Conservation (phyloP, 345 rosid genomes). For the Citrus mangshanensis region DNA sequence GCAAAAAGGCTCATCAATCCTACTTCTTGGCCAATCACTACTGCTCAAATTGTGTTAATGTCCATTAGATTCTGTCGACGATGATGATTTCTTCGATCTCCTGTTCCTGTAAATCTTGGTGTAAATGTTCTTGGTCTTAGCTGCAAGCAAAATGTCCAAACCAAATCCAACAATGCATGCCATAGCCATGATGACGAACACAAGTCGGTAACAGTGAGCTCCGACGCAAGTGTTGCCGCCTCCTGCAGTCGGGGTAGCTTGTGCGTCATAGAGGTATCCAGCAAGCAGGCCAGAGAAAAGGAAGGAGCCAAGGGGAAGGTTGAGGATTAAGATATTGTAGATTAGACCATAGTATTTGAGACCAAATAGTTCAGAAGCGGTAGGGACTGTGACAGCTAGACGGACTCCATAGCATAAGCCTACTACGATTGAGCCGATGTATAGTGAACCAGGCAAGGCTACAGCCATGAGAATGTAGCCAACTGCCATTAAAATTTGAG, state of each 20-base stretch:
- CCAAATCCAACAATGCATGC: conserved; percentile 65
- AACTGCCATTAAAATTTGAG: conserved; percentile 81
- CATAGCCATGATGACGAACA: conserved; percentile 69
- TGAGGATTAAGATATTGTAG: conserved; percentile 84
- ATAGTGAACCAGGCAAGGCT: conserved; percentile 74
- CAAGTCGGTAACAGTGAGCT: conserved; percentile 79
- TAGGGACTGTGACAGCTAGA: conserved; percentile 77
- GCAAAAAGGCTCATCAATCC: conserved; percentile 29
- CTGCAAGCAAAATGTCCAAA: conserved; percentile 58
- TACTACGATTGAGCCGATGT: conserved; percentile 77
- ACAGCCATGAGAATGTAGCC: conserved; percentile 80
- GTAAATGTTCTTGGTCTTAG: conserved; percentile 61
- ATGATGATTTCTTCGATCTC: conserved; percentile 36
- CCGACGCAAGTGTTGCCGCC: conserved; percentile 92
- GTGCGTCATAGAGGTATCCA: conserved; percentile 69
- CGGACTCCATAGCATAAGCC: conserved; percentile 95
- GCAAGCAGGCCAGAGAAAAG: conserved; percentile 93
- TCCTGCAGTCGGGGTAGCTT: conserved; percentile 69
- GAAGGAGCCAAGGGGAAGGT: conserved; percentile 90
- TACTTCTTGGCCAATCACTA: background rate
- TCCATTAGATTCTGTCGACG: background rate
- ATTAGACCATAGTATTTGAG: conserved; percentile 83
- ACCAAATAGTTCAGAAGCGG: conserved; percentile 94
- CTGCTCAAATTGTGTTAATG: background rate
- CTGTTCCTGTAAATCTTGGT: conserved; percentile 48